Evolutionary conservation across 2,329 filamentous ascomycete genomes (phyloP), one percentile per base, ranked within the genome.

Genomic region (Penicillium corylophilum): DNA sequence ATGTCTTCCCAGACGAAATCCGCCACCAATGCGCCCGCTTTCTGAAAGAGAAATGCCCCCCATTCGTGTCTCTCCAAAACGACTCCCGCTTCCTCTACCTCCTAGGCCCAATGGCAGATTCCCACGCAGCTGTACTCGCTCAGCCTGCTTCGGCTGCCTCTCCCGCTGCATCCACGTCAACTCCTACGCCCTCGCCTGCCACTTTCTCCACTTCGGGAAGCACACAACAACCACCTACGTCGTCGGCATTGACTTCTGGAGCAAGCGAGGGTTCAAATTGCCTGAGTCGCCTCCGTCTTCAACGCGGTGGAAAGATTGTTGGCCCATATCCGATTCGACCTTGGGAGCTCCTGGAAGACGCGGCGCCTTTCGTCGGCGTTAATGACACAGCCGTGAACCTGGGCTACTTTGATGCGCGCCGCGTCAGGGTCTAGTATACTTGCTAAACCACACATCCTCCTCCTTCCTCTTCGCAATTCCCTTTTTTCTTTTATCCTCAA

Each of bases 321-420:
- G 71, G 71, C 2, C 55, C 69, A 2, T 74, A 68, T 44, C 66
- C 67, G 2, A 55, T 72, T 9, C 70, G 70, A 20, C 69, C 69
- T 24, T 77, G 74, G 74, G 74, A 77, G 51, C 67, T 76, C 50
- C 64, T 77, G 22, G 72, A 74, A 55, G 74, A 76, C 51, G 70
- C 74, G 10, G 73, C 74, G 16, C 74, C 74, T 1, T 67, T 75
- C 16, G 59, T 72, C 20, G 72, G 74, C 22, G 62, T 65, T n/a
- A 77, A 77, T 52, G 74, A 77, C 52, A 77, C 74, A 4, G 72
- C 74, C 18, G 60, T 77, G 28, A 74, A 69, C 46, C 54, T 77
- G 39, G 64, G 69, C 18, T 72, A 70, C 39, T 77, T 77, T 50
- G 72, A 73, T 44, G 68, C 74, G 15, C 62, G 73, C 43, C 68